Evolutionary conservation across 805 yeast species (phyloP), one percentile per base, ranked within the genome.

Genomic region (Millerozyma acaciae): DNA sequence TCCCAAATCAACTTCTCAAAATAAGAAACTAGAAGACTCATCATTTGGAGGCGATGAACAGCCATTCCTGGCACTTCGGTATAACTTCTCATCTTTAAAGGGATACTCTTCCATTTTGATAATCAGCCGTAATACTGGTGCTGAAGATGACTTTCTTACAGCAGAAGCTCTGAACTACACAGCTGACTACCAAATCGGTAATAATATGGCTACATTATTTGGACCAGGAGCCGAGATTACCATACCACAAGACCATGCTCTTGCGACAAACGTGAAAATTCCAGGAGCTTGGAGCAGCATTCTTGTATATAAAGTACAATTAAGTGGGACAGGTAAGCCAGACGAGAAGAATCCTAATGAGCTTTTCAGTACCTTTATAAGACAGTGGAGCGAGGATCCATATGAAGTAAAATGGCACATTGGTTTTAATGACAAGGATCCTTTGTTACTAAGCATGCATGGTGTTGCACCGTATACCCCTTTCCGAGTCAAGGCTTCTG

Each of bases 331-430:
- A n/a, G 18, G 32, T 8, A 33, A 39, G 8, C 24, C 28, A 14
- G 21, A 27, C 19, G 21, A 38, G 9, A 23, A 25, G 2, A 30
- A 44, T 8, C 13, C 37, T 5, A 22, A 37, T 7, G 28, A 34
- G 3, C 33, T 34, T 6, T 83, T 80, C 47, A 56, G 74, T 14
- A 84, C 95, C 1, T 65, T 87, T 22, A 55, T 84, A 3, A 69
- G 87, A 36, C 96, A 88, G 54, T 73, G 73, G 60, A 62, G 76
- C 4, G 60, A 65, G 8, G 78, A 76, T 21, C 84, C 84, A 1
- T 70, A 62, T 44, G 96, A 89, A 52, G 71, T 86, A 0, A 87
- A 86, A 57, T 89, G 90, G 88, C 84, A 79, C 47, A 57, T 82
- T 6, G 70, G 79, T 35, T 38, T 79, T 1, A 52, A 62, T 5